phyloP scores from a whole-genome alignment of 2,329 filamentous ascomycete genomes.

The Penicillium brasilianum region DNA sequence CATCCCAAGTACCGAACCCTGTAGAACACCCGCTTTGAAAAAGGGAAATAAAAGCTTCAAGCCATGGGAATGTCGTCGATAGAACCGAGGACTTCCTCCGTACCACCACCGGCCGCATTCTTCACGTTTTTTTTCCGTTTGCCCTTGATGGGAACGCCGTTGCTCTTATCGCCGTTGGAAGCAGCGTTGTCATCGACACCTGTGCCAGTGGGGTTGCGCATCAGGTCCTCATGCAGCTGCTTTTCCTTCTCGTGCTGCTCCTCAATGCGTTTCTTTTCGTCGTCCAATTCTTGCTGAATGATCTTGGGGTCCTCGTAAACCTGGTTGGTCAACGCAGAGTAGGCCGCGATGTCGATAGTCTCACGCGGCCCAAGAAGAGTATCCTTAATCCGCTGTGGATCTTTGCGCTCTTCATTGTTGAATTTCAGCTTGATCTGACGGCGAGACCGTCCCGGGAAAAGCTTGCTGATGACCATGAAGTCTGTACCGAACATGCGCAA shows the following conservation, averaged over 20 bases:
- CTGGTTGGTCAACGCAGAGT: constrained; percentile 53
- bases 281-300: constrained; percentile 49
- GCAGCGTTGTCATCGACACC: constrained; percentile 34
- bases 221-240: constrained; percentile 48
- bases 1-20: constrained; percentile 8
- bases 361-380: constrained; percentile 55
- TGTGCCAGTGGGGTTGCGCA: constrained; percentile 48
- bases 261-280: constrained; percentile 53
- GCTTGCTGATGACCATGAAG: constrained; percentile 66
- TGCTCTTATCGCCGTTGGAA: constrained; percentile 32
- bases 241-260: constrained; percentile 54
- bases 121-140: constrained; percentile 40
- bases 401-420: constrained; percentile 62
- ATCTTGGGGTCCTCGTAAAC: constrained; percentile 48
- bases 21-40: constrained; percentile 17
- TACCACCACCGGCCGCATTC: constrained; percentile 38
- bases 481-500: constrained; percentile 68
- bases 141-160: constrained; percentile 32
- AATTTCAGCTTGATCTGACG: constrained; percentile 69
- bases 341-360: constrained; percentile 50
- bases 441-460: constrained; percentile 65
- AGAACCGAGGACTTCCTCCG: constrained; percentile 47
- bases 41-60: background rate
- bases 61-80: constrained; percentile 42
- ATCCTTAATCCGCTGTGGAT: constrained; percentile 59